These are phyloP conservation scores for Colletotrichum gigasporum DNA, from an alignment of 2,329 filamentous ascomycete genomes.

Conservation along the genomic window DNA sequence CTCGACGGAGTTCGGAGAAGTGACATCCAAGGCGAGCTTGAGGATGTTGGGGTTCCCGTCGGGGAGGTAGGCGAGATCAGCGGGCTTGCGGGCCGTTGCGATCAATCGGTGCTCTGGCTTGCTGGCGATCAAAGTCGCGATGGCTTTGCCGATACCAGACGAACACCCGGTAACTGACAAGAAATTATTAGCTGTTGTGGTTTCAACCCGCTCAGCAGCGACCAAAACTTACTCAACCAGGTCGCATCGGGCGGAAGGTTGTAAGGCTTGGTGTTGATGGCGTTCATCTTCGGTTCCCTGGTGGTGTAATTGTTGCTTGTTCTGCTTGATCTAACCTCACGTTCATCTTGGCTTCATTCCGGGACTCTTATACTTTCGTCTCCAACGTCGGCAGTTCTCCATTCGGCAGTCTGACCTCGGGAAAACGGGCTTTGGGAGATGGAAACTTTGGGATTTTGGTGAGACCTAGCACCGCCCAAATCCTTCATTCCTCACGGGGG, in stretches of 20 bases:
- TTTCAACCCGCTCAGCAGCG: rapidly evolving
- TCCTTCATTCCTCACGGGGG: no score
- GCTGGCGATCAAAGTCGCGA: slow-evolving; percentile 48
- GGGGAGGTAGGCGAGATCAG: slow-evolving; percentile 51
- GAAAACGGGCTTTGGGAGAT: no score
- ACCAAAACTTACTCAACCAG: slow-evolving; percentile 47
- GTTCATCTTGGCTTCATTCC: background rate
- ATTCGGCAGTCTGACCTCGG: no score
- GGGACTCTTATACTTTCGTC: no score
- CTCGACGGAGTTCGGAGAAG: slow-evolving; percentile 46
- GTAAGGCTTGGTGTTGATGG: slow-evolving; percentile 43
- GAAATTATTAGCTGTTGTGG: slow-evolving; percentile 29
- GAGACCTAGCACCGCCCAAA: no score
- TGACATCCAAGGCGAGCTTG: slow-evolving; percentile 59
- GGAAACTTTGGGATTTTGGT: no score
- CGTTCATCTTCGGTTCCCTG: slow-evolving; percentile 36
- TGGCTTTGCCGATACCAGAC: slow-evolving; percentile 53
- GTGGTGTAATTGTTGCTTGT: background rate
- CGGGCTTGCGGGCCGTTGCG: slow-evolving; percentile 56
- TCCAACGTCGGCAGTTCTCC: no score
- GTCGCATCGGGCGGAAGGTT: slow-evolving; percentile 46
- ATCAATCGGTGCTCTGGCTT: slow-evolving; percentile 51
- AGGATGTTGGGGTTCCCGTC: slow-evolving; percentile 46
- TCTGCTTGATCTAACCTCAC: background rate
- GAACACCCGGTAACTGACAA: slow-evolving; percentile 58